Conservation (phyloP, 441 rosid genomes). For the Pelargonium australe region DNA sequence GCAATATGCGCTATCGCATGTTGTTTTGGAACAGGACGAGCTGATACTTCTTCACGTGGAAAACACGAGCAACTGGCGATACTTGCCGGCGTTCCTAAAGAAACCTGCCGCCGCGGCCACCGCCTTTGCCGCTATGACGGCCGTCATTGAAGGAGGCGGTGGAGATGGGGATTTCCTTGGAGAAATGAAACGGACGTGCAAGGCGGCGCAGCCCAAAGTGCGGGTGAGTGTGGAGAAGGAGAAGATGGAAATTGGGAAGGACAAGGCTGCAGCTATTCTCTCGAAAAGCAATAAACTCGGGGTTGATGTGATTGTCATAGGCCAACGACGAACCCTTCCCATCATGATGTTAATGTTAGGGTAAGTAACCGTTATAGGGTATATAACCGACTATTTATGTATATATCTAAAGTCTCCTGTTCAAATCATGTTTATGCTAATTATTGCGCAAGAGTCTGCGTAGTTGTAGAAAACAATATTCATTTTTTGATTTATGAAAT, state of each 20-base stretch:
- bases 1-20: slow-evolving; percentile 44
- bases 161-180: slow-evolving; percentile 52
- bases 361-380: slow-evolving; percentile 23
- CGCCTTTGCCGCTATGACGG: slow-evolving; percentile 20
- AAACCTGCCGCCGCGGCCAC: slow-evolving; percentile 17
- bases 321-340: slow-evolving; percentile 67
- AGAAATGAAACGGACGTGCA: slow-evolving; percentile 59
- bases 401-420: no score
- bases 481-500: no score
- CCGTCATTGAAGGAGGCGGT: slow-evolving; percentile 20
- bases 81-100: slow-evolving; percentile 49
- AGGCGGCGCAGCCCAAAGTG: slow-evolving; percentile 50
- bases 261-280: slow-evolving; percentile 54
- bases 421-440: no score
- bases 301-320: slow-evolving; percentile 56
- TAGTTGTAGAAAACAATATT: no score
- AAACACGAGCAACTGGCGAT: slow-evolving; percentile 46
- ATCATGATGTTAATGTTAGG: slow-evolving; percentile 44
- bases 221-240: slow-evolving; percentile 34
- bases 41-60: slow-evolving; percentile 39
- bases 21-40: slow-evolving; percentile 35
- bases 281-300: slow-evolving; percentile 37
- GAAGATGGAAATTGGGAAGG: slow-evolving; percentile 35
- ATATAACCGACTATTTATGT: no score
- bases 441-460: no score